Base-by-base conservation (phyloP, 495 filamentous ascomycete species). In the Xylaria bambusicola region DNA sequence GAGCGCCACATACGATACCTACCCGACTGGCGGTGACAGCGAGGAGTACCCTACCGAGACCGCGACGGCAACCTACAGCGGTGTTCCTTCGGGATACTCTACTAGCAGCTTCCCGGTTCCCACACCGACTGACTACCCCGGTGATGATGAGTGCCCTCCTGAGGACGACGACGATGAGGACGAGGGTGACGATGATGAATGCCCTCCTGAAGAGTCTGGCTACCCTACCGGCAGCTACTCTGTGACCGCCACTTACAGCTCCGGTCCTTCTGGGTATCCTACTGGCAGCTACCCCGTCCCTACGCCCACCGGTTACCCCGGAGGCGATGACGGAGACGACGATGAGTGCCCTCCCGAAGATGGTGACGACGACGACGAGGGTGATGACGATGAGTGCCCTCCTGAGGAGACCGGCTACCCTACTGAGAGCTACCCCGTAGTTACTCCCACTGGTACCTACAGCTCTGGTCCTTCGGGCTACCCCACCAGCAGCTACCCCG, bases 111-210 rank as follows among this genome's bases (percentile, higher is more conserved):
- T 48, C 54, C 54, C 54, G 44, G 44, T 48, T 15, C 54, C 60
- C 20, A 56, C 65, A 13, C 47, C 61, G 18, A 26, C 50, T 15
- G 61, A 59, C 31, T 69, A 66, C 35, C 66, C 66, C 10, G 66
- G 54, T 21, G 64, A 64, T 40, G 60, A 65, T 46, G 63, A 68
- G 49, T 65, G 66, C 57, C 56, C 59, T 17, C 58, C 65, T 21
- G 65, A 67, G 20, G 49, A 52, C n/a, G 50, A 53, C 8, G 50
- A 36, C 8, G 50, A 41, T 2, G 50, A 41, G 15, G 26, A 53
- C n/a, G 26, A 31, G 13, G 52, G 38, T 1, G 52, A 54, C n/a
- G 52, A 54, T 13, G 52, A 54, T 26, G 33, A 51, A 46, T 51
- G 35, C 36, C 36, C 46, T 6, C 56, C 56, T 48, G 46, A 54